phyloP scores from a whole-genome alignment of 371 early-diverging fungal species.

The Circinella umbellata region DNA sequence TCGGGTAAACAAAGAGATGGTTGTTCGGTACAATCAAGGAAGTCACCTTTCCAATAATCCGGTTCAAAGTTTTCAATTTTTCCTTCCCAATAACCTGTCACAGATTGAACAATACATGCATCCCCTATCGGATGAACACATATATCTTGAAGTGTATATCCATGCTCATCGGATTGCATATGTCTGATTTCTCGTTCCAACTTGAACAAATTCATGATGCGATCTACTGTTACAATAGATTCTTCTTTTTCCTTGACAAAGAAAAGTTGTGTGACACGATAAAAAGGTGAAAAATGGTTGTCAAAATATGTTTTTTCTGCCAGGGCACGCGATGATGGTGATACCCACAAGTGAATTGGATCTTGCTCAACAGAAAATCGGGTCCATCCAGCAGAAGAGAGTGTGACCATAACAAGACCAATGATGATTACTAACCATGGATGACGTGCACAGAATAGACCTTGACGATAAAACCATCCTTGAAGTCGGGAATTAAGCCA shows the following conservation, averaged over 20 bases:
- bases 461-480: conserved; percentile 72
- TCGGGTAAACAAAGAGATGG: conserved; percentile 70
- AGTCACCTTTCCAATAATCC: conserved; percentile 46
- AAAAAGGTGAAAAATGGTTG: conserved; percentile 73
- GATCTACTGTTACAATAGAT: conserved; percentile 55
- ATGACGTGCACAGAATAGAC: conserved; percentile 65
- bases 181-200: conserved; percentile 59
- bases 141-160: conserved; percentile 59
- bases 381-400: conserved; percentile 66
- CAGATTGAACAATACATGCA: conserved; percentile 72
- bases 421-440: conserved; percentile 61
- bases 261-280: conserved; percentile 75
- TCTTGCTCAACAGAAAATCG: conserved; percentile 62
- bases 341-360: conserved; percentile 77
- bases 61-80: conserved; percentile 56
- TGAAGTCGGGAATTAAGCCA: conserved; percentile 64
- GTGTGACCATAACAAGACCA: conserved; percentile 48
- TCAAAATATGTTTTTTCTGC: conserved; percentile 73
- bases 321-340: conserved; percentile 65
- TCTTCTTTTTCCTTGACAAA: conserved; percentile 48
- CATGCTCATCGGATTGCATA: conserved; percentile 41
- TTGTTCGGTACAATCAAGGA: conserved; percentile 56
- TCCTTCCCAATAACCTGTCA: conserved; percentile 78
- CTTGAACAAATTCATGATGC: conserved; percentile 53
- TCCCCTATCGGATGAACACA: conserved; percentile 74